These are phyloP conservation scores for Euphorbia celastroides DNA, from an alignment of 441 rosid species.

Conservation along the genomic window DNA sequence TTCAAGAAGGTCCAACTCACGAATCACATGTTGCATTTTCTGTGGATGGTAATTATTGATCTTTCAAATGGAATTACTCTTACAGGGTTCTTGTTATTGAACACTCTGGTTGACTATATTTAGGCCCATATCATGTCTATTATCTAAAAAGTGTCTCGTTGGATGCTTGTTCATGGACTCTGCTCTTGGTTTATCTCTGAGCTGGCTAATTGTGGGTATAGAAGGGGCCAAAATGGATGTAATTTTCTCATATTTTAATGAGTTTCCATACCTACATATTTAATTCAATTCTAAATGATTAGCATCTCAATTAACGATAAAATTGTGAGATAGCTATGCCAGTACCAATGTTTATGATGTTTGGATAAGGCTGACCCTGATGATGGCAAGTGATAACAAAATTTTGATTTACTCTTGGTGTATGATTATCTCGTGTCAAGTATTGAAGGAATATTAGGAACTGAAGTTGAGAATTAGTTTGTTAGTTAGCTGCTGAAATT, in stretches of 20 bases:
- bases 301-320: not conserved
- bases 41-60: slow-evolving; percentile 55
- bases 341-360: not conserved
- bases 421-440: not conserved
- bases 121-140: not conserved
- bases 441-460: no score
- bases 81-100: slow-evolving; percentile 7
- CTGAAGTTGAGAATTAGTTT: no score
- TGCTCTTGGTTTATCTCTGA: slow-evolving; percentile 8
- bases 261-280: not conserved
- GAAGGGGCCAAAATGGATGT: not conserved
- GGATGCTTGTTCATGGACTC: not conserved
- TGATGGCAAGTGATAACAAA: not conserved
- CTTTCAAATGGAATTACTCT: not conserved
- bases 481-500: no score
- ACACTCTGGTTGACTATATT: not conserved
- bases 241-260: not conserved
- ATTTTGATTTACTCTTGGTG: not conserved
- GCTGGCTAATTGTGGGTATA: slow-evolving; percentile 1
- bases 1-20: slow-evolving; percentile 31
- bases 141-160: not conserved
- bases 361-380: not conserved
- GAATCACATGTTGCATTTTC: slow-evolving; percentile 86
- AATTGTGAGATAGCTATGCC: not conserved
- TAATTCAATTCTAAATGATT: not conserved